phyloP scores from a whole-genome alignment of 148 eudicot species.

The Diospyros lotus region DNA sequence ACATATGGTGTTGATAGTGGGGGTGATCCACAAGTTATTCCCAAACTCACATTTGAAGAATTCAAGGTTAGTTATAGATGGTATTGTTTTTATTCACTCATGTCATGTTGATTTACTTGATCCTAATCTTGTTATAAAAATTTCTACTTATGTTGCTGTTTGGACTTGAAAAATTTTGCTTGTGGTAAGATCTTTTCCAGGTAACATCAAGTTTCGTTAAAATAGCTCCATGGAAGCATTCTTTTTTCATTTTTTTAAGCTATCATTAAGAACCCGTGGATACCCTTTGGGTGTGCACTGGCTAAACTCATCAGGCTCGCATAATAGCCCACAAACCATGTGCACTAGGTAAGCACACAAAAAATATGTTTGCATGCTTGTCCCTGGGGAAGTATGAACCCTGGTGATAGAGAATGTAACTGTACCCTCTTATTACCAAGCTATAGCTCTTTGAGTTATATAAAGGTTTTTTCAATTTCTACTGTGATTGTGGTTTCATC shows the following conservation, averaged over 20 bases:
- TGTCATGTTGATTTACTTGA: background rate
- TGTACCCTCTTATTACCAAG: no score
- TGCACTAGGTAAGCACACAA: no score
- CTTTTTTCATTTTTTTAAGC: no score
- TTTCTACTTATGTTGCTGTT: background rate
- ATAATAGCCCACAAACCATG: no score
- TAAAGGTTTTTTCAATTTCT: background rate
- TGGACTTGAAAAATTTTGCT: background rate
- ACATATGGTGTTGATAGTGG: conserved; percentile 99
- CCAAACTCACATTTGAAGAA: conserved; percentile 82
- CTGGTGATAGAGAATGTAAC: no score
- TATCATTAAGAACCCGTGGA: no score
- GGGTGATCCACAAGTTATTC: conserved; percentile 94
- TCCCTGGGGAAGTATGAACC: no score
- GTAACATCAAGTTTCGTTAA: no score
- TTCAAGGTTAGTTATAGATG: conserved; percentile 58
- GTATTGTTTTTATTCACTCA: background rate
- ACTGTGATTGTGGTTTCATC: background rate
- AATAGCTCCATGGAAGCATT: no score
- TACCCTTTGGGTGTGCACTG: no score
- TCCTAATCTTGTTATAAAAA: background rate
- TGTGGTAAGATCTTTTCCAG: background rate
- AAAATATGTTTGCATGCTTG: no score
- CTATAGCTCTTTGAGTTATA: background rate
- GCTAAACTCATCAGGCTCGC: no score